Conservation (phyloP, 768 basidiomycete genomes). For the Pulveroboletus sp. region DNA sequence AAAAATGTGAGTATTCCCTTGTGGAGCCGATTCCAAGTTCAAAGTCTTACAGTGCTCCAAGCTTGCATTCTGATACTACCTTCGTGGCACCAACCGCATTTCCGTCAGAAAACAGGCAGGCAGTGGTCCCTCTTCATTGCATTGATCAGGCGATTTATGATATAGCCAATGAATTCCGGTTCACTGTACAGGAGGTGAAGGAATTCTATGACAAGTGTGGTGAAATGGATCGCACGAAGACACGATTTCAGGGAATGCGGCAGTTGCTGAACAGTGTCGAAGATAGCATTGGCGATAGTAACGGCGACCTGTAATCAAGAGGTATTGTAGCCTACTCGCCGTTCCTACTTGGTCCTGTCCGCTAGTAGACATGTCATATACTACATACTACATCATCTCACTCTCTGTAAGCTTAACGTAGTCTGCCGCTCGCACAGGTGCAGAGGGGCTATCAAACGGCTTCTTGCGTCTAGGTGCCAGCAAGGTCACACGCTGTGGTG, state of each 20-base stretch:
- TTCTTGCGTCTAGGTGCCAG: constrained; percentile 57
- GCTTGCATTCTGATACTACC: not conserved
- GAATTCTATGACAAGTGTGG: constrained; percentile 73
- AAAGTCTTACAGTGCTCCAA: constrained; percentile 3
- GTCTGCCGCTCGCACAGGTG: constrained; percentile 67
- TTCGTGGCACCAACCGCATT: constrained; percentile 3
- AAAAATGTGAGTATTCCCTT: constrained; percentile 32
- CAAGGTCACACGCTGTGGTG: constrained; percentile 4
- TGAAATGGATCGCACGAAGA: constrained; percentile 62
- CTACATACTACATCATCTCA: constrained; percentile 36
- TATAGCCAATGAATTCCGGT: constrained; percentile 65
- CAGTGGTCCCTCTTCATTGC: constrained; percentile 42
- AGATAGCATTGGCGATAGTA: constrained; percentile 15
- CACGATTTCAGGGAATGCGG: constrained; percentile 66
- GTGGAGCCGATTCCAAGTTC: not conserved
- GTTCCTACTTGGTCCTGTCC: not conserved
- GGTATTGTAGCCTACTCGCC: not conserved
- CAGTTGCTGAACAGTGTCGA: constrained; percentile 33
- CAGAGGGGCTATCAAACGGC: constrained; percentile 74
- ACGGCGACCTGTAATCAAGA: constrained; percentile 3
- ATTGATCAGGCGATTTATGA: constrained; percentile 61
- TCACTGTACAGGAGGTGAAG: constrained; percentile 72
- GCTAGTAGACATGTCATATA: not conserved
- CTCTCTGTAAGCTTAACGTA: constrained; percentile 64
- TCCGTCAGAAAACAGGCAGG: constrained; percentile 6